Base-by-base conservation (phyloP, 2,329 filamentous ascomycete genomes). In the Aspergillus brunneoviolaceus region DNA sequence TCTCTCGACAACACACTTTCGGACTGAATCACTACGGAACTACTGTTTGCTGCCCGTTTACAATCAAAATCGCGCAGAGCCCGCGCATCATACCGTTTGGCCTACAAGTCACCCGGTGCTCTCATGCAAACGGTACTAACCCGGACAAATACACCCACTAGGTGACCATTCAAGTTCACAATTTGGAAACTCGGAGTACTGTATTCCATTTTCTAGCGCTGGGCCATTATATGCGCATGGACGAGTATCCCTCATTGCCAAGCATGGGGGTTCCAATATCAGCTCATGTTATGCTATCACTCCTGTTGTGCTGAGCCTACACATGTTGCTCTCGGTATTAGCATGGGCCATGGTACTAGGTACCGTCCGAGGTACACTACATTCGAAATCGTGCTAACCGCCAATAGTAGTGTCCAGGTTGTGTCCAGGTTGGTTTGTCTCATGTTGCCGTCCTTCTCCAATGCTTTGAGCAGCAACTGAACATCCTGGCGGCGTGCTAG, bases 201-300 rank as follows among this genome's bases (percentile, higher is more conserved):
- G 61, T 59, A 49, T 53, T 63, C 61, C 59, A 63, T 58, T 52
- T 25, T 23, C 56, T 59, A 55, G 55, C 48, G 55, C 39, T 57
- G 25, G 47, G 29, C 35, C 33, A 19, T 16, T 21, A 19, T 59
- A 57, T 55, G 39, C 54, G 55, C 54, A 54, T 63, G 57, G 45
- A 51, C 14, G 47, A 45, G 35, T 48, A 45, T 50, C 49, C 27
- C 54, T 39, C 54, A 33, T 61, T 29, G 29, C 25, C 50, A 49
- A 53, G 35, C 27, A 33, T 25, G 50, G 35, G 55, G 51, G 54
- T 54, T 56, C 56, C 57, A 61, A 57, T 51, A 63, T 21, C 33
- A 23, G 14, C 39, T 19, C 39, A 45, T 45, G 14, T 9, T 45
- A 45, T 45, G n/a, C 39, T 16, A 35, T 35, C 12, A 16, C 4